A percentile compares a stretch with the other conserved stretches of the same genome.
phyloP scores from a whole-genome alignment of 306 rosid species.

The Dalbergia oliveri region DNA sequence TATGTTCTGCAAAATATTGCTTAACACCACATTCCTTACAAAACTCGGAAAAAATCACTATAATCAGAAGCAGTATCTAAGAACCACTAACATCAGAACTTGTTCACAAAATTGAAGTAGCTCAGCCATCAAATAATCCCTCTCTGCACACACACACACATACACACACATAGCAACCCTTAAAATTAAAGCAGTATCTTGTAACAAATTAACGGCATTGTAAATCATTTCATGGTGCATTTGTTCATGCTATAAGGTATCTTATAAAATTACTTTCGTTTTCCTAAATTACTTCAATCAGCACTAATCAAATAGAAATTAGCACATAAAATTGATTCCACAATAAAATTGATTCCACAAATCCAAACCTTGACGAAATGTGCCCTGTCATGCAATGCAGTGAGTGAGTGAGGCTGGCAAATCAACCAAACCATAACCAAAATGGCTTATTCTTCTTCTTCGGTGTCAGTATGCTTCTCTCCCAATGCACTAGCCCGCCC shows the following conservation, averaged over 20 bases:
- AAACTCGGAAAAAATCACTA: background rate
- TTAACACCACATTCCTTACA: background rate
- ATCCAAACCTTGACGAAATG: conserved; percentile 72
- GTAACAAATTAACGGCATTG: background rate
- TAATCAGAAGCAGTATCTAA: background rate
- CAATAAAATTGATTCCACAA: too few species aligned
- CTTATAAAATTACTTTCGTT: too few species aligned
- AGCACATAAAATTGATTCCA: too few species aligned
- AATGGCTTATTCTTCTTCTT: conserved; percentile 59
- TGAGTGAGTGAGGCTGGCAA: background rate
- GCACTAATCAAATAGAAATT: too few species aligned
- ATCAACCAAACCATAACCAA: background rate
- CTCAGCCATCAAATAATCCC: too few species aligned
- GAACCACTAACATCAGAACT: background rate
- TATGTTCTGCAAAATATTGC: background rate
- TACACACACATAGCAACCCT: background rate
- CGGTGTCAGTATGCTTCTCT: conserved; percentile 59
- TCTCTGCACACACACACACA: background rate
- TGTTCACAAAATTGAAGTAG: background rate
- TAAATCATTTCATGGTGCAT: background rate
- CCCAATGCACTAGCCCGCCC: conserved; percentile 65
- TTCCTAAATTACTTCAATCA: too few species aligned
- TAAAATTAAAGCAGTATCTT: background rate
- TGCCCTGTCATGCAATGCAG: background rate
- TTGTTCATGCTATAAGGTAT: too few species aligned